Conservation (phyloP, 768 basidiomycete genomes). For the Boletus tylopilopsis region DNA sequence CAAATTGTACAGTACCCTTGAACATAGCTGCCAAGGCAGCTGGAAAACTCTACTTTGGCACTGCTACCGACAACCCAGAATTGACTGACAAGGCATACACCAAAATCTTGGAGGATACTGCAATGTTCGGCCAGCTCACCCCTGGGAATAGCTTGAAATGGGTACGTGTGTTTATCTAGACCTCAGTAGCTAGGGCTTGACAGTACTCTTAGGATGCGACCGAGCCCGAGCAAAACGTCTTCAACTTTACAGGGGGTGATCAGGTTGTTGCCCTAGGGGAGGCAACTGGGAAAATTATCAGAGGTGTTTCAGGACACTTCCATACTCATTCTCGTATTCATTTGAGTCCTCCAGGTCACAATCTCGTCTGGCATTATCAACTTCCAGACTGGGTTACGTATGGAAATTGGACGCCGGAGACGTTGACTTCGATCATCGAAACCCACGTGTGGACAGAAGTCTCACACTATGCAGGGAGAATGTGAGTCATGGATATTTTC, state of each 20-base stretch:
- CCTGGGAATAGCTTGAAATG: slow-evolving; percentile 20
- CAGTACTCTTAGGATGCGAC: slow-evolving; percentile 9
- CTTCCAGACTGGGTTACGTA: slow-evolving; percentile 16
- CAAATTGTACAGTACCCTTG: slow-evolving; percentile 18
- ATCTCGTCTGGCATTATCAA: slow-evolving; percentile 17
- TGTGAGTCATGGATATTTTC: slow-evolving; percentile 2
- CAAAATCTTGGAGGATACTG: slow-evolving; percentile 5
- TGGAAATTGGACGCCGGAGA: slow-evolving; percentile 10
- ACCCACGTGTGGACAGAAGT: slow-evolving; percentile 19
- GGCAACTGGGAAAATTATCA: slow-evolving; percentile 17
- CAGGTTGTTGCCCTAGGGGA: slow-evolving; percentile 18
- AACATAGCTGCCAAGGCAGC: slow-evolving; percentile 37
- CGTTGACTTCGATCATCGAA: slow-evolving; percentile 14
- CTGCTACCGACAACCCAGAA: slow-evolving; percentile 47
- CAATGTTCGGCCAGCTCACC: slow-evolving; percentile 19
- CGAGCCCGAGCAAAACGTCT: slow-evolving; percentile 24
- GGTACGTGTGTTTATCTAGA: slow-evolving; percentile 7
- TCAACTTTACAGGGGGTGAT: slow-evolving; percentile 21
- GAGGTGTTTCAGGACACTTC: slow-evolving; percentile 7
- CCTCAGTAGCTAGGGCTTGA: background rate
- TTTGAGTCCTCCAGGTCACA: slow-evolving; percentile 11
- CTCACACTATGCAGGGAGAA: slow-evolving; percentile 10
- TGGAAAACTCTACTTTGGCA: slow-evolving; percentile 46
- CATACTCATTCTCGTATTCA: background rate
- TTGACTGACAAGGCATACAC: slow-evolving; percentile 31